Conservation (phyloP, 108 stramenopile genomes). For the Nannochloropsis salina region DNA sequence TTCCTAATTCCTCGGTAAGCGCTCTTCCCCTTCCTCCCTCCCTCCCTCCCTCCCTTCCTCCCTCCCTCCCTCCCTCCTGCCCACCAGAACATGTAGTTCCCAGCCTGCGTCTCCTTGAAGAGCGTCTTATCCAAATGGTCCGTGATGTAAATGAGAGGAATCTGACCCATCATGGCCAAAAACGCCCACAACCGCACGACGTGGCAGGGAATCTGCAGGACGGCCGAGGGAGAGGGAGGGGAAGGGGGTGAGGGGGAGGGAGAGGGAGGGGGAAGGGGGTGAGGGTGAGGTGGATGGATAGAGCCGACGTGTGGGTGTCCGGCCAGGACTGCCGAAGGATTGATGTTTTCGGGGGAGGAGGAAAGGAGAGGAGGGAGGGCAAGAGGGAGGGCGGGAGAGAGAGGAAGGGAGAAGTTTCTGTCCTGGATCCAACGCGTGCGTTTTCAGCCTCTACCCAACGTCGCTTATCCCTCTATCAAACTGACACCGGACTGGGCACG, state of each 20-base stretch:
- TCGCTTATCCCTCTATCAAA: too few relatives aligned
- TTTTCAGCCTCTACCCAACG: too few relatives aligned
- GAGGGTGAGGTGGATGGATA: not conserved
- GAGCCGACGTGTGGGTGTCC: too few relatives aligned
- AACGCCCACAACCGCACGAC: slow-evolving; percentile 20
- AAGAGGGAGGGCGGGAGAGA: not conserved
- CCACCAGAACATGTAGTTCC: slow-evolving; percentile 31
- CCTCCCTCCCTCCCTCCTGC: not conserved
- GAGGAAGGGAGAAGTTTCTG: not conserved
- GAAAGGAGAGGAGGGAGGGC: not conserved
- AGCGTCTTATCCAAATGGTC: slow-evolving; percentile 1
- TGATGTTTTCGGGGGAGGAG: not conserved
- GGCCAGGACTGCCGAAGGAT: too few relatives aligned
- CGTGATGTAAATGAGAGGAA: slow-evolving; percentile 28
- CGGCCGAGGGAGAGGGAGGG: not conserved
- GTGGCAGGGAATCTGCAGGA: slow-evolving; percentile 19
- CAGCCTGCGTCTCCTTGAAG: slow-evolving; percentile 23
- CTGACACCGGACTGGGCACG: too few relatives aligned
- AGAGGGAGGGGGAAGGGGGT: not conserved
- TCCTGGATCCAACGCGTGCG: not conserved
- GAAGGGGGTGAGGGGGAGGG: not conserved
- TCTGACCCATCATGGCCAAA: slow-evolving; percentile 33
- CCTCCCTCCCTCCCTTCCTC: not conserved
- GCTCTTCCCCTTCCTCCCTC: not conserved
- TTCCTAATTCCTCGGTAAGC: not conserved